Base-by-base conservation (phyloP, 1,284 basidiomycete species). In the Moesziomyces sp. region DNA sequence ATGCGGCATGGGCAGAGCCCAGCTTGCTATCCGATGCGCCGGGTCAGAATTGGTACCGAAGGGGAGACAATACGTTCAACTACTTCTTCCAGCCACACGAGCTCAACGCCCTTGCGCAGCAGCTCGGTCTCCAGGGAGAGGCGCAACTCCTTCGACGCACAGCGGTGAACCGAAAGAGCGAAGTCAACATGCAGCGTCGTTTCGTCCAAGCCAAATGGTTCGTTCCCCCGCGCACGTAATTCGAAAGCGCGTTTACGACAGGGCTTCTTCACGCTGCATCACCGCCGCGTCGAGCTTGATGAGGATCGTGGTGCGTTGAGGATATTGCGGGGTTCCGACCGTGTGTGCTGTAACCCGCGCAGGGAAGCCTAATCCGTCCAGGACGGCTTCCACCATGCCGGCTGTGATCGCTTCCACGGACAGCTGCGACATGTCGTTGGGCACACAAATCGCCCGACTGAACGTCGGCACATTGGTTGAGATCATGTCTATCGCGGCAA, bases 351-450 rank as follows among this genome's bases (percentile, higher is more conserved):
- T 99, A 16, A 99, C 97, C 75, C 96, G 88, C 3, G 95, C 94
- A 13, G 96, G 96, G 76, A 99, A 94, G 58, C 94, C 93, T 21
- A 97, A 87, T 0, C 94, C 95, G 83, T 99, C 96, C 62, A 99
- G 87, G 4, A 97, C 93, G 8, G 94, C 96, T 86, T 99, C 97
- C 5, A 99, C 94, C 58, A 99, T 91, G 0, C 97, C 96, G 6
- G 96, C 96, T 0, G 94, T 94, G 83, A 97, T 92, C 1, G 96
- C 97, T 40, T 95, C 97, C 81, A 95, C 97, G 79, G 92, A 94
- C 42, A 99, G 88, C 79, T 93, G 91, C 70, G 90, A 91, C 90
- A 99, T 91, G 81, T 99, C 97, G 77, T 90, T 91, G 7, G 96
- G 97, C 24, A 98, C 91, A 19, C 93, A 94, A 68, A 99, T 94